Evolutionary conservation across 345 rosid species (phyloP), one percentile per base, ranked within the genome.

Genomic region (Eucalyptus viminalis): DNA sequence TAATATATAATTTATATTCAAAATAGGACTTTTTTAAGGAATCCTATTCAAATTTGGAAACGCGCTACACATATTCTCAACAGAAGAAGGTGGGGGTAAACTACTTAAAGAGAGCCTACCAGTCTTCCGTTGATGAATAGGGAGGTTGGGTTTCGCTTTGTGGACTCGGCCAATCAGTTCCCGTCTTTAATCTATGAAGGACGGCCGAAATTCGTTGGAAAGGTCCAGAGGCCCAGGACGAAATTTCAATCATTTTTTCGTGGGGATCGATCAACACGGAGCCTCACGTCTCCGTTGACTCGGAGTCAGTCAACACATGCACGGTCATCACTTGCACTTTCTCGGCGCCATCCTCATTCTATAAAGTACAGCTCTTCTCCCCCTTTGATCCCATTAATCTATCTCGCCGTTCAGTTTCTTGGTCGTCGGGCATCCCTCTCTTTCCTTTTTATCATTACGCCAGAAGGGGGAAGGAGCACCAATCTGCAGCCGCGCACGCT

Each of bases 391-490:
- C 27, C 81, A 17, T 37, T 37, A 72, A 3, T 37, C 45, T 37
- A 6, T 19, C 45, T 72, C 44, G 5, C 45, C 22, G 43, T 37
- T 1, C 44, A 1, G 22, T 19, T 37, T 19, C 83, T 37, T 37
- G 83, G 45, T 72, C 45, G 81, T 17, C 10, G 44, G 44, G 25
- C 76, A 65, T n/a, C 76, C 76, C 37, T 65, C 40, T n/a, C 76
- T 65, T 34, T n/a, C 19, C 76, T 1, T n/a, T 6, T n/a, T 14
- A 0, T 1, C 4, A 65, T 65, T n/a, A n/a, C 40, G 21, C 69
- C n/a, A 6, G 69, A 8, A 4, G 43, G 24, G 12, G 0, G 1
- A 15, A 3, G 19, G 1, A 67, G 22, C 40, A 15, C 11, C 1
- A 31, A 16, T 31, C 80, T 69, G 80, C 80, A 31, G 1, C 80